phyloP scores from a whole-genome alignment of 805 yeast genomes.

The Kodamaea kakaduensis region DNA sequence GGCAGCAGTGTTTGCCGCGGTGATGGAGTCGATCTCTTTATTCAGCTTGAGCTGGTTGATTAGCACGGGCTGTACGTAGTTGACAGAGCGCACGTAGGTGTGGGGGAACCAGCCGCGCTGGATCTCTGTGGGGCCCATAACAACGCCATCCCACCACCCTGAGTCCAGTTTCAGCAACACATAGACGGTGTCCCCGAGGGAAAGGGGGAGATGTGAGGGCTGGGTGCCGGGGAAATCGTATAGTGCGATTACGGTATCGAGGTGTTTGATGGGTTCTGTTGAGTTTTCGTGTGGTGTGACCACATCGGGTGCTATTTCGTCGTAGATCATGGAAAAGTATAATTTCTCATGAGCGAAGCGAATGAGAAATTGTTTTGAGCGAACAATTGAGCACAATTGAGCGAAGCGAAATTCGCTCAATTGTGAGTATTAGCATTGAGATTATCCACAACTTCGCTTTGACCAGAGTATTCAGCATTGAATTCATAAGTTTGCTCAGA shows the following conservation, averaged over 20 bases:
- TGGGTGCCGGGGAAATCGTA: constrained; percentile 53
- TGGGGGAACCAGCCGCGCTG: constrained; percentile 85
- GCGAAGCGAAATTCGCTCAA: too few relatives aligned
- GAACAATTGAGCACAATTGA: too few relatives aligned
- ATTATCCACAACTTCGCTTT: too few relatives aligned
- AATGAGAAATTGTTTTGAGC: too few relatives aligned
- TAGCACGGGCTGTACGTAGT: constrained; percentile 38
- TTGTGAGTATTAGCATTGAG: too few relatives aligned
- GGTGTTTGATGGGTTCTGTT: constrained; percentile 30
- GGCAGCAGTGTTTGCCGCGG: constrained; percentile 46
- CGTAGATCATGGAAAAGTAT: constrained; percentile 8
- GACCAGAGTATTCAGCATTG: too few relatives aligned
- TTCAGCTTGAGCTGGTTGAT: constrained; percentile 34
- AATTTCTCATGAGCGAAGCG: too few relatives aligned
- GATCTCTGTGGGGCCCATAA: constrained; percentile 34
- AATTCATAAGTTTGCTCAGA: too few relatives aligned
- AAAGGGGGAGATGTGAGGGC: constrained; percentile 48
- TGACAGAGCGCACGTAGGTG: constrained; percentile 49
- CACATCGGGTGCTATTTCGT: constrained; percentile 41
- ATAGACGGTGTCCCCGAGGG: constrained; percentile 65
- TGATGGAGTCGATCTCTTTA: constrained; percentile 39
- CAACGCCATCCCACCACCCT: constrained; percentile 89
- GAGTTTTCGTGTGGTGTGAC: constrained; percentile 25
- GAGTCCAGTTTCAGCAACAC: constrained; percentile 60
- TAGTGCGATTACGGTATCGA: constrained; percentile 58